phyloP scores from a whole-genome alignment of 2,329 filamentous ascomycete genomes.

The Talaromyces rugulosus region DNA sequence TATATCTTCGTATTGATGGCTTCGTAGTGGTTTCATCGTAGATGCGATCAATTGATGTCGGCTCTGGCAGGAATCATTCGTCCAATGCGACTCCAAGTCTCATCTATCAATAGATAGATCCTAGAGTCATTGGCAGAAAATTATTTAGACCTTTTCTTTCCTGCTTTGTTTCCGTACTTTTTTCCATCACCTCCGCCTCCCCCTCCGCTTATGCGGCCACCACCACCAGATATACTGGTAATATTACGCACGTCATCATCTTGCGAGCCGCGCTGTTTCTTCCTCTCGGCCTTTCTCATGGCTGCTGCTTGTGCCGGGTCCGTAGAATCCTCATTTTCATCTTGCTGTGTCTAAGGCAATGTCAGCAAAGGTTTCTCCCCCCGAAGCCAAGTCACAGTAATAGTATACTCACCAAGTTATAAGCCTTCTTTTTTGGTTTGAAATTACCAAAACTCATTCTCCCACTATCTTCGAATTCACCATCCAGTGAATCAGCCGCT shows the following conservation, averaged over 20 bases:
- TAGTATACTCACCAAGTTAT: conserved; percentile 18
- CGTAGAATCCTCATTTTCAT: conserved; percentile 6
- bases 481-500: conserved; percentile 30
- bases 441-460: conserved; percentile 37
- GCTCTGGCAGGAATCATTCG: neutral
- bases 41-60: neutral
- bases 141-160: conserved; percentile 9
- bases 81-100: neutral
- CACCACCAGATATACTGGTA: conserved; percentile 30
- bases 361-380: neutral
- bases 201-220: conserved; percentile 20
- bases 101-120: neutral
- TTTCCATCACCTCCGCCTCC: conserved; percentile 4
- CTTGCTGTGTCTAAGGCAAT: neutral
- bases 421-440: conserved; percentile 27
- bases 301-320: conserved; percentile 13
- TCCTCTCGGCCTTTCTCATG: conserved; percentile 15
- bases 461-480: conserved; percentile 30
- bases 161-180: conserved; percentile 3
- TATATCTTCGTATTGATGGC: neutral
- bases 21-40: neutral
- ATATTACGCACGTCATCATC: conserved; percentile 19
- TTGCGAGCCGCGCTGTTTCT: conserved; percentile 9
- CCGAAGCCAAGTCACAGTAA: neutral
- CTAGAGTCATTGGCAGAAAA: neutral